Percentiles rank a stretch among this genome's conserved stretches.
phyloP scores from a whole-genome alignment of 225 moss, liverwort and hornwort species.

The Anthoceros angustus region DNA sequence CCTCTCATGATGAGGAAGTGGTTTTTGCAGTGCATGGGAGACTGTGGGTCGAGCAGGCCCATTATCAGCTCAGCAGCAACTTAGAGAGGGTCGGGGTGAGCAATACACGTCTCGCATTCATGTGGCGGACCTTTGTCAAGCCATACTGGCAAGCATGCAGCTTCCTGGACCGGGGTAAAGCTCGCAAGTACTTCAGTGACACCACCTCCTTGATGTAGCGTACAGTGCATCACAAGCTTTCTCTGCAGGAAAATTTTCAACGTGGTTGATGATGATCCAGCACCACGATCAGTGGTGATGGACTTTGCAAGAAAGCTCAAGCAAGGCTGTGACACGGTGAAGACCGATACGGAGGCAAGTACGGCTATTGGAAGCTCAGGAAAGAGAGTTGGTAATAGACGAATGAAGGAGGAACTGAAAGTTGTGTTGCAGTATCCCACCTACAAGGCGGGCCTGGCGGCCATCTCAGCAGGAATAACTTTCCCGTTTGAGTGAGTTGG shows the following conservation, averaged over 20 bases:
- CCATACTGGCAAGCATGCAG: conserved; percentile 36
- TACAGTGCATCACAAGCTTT: background rate
- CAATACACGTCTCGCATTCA: conserved; percentile 50
- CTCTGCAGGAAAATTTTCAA: conserved; percentile 30
- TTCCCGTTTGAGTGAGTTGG: conserved; percentile 10
- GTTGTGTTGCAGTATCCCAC: conserved; percentile 31
- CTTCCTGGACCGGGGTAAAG: conserved; percentile 13
- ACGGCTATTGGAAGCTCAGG: conserved; percentile 11
- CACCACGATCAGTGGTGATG: conserved; percentile 40
- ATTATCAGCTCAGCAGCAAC: conserved; percentile 22
- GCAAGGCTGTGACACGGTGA: conserved; percentile 7
- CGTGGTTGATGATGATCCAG: conserved; percentile 76
- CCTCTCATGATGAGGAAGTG: background rate
- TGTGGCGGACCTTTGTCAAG: conserved; percentile 57
- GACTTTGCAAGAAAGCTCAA: conserved; percentile 32
- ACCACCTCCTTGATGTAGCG: background rate
- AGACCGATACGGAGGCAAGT: background rate
- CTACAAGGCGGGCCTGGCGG: conserved; percentile 27
- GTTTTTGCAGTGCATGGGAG: conserved; percentile 30
- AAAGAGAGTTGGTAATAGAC: conserved; percentile 40
- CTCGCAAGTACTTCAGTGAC: background rate
- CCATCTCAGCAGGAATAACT: conserved; percentile 10
- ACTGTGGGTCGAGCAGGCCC: conserved; percentile 18
- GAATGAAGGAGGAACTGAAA: conserved; percentile 37
- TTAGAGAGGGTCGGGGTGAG: conserved; percentile 22